Evolutionary conservation across 2,329 filamentous ascomycete genomes (phyloP), one percentile per base, ranked within the genome.

Genomic region (Phialemonium atrogriseum): DNA sequence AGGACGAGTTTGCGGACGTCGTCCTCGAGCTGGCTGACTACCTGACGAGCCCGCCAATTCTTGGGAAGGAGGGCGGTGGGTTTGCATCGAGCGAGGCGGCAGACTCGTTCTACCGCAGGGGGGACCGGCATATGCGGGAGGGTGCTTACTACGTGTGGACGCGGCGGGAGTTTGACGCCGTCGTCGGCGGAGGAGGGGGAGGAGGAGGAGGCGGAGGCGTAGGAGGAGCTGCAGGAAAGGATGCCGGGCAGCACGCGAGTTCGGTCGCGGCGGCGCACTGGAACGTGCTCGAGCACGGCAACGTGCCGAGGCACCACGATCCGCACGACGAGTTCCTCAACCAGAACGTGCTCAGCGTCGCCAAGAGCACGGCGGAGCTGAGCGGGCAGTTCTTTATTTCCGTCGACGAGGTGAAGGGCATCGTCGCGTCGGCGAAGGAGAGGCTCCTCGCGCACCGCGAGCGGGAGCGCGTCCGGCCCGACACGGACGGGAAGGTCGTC

Each of bases 131-230:
- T 33, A 87, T 88, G 64, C 75, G 83, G 20, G 88, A 96, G 56
- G 91, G 91, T 0, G 89, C 88, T 0, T 96, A 85, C 52, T 95
- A 96, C 47, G 74, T 95, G 4, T 98, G 89, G 89, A 94, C 88
- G 1, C 64, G 81, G 31, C 82, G 86, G 31, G 88, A 96, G 51
- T 81, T 96, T 37, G 79, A 87, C 38, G 71, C 76, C 9, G 74
- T 93, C 3, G 68, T 95, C 2, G 77, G 77, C 3, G 66, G 72
- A 4, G 44, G 40, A 8, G 41, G 36, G 14, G 51, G 55, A n/a
- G n/a, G n/a, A n/a, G n/a, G n/a, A n/a, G n/a, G n/a, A n/a, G n/a
- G n/a, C n/a, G n/a, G n/a, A n/a, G n/a, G n/a, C n/a, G n/a, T n/a
- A n/a, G n/a, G n/a, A n/a, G n/a, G n/a, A n/a, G n/a, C n/a, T n/a